These are phyloP conservation scores for Penicillium decumbens DNA, from an alignment of 2,329 filamentous ascomycete genomes.

Conservation along the genomic window DNA sequence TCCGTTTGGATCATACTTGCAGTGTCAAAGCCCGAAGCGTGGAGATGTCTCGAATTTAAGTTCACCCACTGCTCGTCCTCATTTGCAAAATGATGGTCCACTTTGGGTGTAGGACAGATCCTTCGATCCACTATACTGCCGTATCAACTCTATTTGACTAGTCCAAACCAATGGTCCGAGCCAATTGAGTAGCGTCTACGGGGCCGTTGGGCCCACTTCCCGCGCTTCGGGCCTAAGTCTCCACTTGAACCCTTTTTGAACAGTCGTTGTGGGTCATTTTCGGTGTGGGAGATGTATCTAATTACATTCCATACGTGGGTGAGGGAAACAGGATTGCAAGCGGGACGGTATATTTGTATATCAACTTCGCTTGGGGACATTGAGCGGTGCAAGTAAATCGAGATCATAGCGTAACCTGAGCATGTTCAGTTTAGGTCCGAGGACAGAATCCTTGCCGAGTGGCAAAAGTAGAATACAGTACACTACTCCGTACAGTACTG, in stretches of 20 bases:
- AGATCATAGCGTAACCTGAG: neutral
- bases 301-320: neutral
- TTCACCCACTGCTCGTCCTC: neutral
- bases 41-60: neutral
- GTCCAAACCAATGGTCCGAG: neutral
- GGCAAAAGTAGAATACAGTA: neutral
- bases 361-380: neutral
- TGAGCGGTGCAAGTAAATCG: neutral
- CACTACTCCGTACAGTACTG: too few relatives aligned
- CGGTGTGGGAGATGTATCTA: too few relatives aligned
- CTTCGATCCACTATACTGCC: neutral
- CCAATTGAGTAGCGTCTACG: neutral
- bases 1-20: neutral
- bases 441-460: neutral
- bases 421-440: neutral
- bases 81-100: neutral
- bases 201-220: slow-evolving; percentile 8
- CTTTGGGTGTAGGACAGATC: neutral
- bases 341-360: too few relatives aligned
- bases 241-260: neutral
- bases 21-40: neutral
- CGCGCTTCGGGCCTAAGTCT: neutral
- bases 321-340: too few relatives aligned
- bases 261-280: neutral
- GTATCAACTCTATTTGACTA: neutral